phyloP scores from a whole-genome alignment of 2,329 filamentous ascomycete species.

The Pseudopyricularia javanii region DNA sequence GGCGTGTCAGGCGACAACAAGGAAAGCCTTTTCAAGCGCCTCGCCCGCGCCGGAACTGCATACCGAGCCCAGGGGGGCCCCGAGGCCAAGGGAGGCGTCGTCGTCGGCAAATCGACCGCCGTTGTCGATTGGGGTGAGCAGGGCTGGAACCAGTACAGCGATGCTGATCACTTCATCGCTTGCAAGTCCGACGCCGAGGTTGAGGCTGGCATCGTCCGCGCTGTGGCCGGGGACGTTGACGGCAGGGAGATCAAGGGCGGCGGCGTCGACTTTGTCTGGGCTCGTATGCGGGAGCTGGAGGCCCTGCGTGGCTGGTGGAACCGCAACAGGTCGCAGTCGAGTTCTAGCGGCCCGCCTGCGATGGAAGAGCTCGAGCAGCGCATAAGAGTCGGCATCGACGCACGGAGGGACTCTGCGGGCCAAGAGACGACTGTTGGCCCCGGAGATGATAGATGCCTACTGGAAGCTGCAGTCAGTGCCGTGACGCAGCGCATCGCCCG shows the following conservation, averaged over 20 bases:
- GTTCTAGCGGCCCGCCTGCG: slow-evolving; percentile 19
- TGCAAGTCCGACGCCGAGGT: slow-evolving; percentile 50
- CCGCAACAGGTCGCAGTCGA: slow-evolving; percentile 31
- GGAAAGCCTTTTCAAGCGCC: slow-evolving; percentile 81
- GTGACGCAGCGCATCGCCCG: slow-evolving; percentile 36
- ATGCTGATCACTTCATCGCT: slow-evolving; percentile 40
- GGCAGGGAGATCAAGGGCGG: slow-evolving; percentile 44
- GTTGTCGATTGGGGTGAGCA: slow-evolving; percentile 88
- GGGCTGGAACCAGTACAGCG: slow-evolving; percentile 40
- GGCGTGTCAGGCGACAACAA: slow-evolving; percentile 63
- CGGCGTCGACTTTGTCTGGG: slow-evolving; percentile 56
- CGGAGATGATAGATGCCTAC: slow-evolving; percentile 5
- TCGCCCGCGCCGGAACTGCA: slow-evolving; percentile 50
- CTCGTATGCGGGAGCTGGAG: slow-evolving; percentile 53
- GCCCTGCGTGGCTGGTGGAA: slow-evolving; percentile 58
- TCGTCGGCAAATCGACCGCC: slow-evolving; percentile 52
- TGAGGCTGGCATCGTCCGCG: slow-evolving; percentile 39
- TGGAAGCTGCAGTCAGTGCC: slow-evolving; percentile 32
- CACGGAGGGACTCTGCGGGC: not conserved
- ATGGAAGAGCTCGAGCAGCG: slow-evolving; percentile 7
- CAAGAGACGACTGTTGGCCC: not conserved
- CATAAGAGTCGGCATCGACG: not conserved
- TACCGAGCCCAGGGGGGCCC: slow-evolving; percentile 50
- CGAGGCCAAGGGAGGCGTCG: slow-evolving; percentile 40
- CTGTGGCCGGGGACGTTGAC: slow-evolving; percentile 44